These are phyloP conservation scores for Podospora sp. DNA, from an alignment of 495 filamentous ascomycete genomes.

Conservation along the genomic window DNA sequence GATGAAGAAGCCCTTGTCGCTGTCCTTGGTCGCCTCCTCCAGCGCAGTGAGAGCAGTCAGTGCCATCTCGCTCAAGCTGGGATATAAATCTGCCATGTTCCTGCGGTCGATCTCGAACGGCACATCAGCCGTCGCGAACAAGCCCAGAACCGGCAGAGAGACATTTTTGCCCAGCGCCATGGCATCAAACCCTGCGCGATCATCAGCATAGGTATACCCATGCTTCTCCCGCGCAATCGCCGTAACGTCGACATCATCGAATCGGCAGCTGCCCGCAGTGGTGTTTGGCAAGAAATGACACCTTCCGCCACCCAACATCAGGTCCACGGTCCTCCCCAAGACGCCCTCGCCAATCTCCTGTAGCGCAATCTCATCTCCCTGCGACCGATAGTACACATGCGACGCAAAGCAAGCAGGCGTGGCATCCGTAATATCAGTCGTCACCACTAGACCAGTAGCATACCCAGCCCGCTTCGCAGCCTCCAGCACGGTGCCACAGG, in stretches of 20 bases:
- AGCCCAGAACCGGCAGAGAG: slow-evolving; percentile 80
- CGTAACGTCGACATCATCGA: slow-evolving; percentile 70
- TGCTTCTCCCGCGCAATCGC: slow-evolving; percentile 66
- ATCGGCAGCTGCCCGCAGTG: slow-evolving; percentile 74
- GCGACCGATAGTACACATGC: slow-evolving; percentile 75
- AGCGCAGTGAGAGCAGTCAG: slow-evolving; percentile 76
- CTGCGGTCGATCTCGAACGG: slow-evolving; percentile 91
- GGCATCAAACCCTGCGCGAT: slow-evolving; percentile 75
- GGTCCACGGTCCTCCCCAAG: slow-evolving; percentile 81
- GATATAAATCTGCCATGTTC: slow-evolving; percentile 75
- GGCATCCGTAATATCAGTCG: slow-evolving; percentile 92
- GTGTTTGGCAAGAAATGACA: slow-evolving; percentile 90
- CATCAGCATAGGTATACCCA: slow-evolving; percentile 77
- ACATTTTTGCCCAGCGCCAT: slow-evolving; percentile 69
- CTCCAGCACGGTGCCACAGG: slow-evolving; percentile 93
- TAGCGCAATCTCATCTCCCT: slow-evolving; percentile 88
- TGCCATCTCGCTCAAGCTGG: slow-evolving; percentile 91
- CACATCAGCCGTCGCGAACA: slow-evolving; percentile 82
- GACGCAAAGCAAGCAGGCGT: slow-evolving; percentile 96
- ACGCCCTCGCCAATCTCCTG: slow-evolving; percentile 84
- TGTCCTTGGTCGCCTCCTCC: slow-evolving; percentile 78
- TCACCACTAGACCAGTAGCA: slow-evolving; percentile 91
- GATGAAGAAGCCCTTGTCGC: slow-evolving; percentile 92
- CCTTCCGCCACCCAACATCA: slow-evolving; percentile 89
- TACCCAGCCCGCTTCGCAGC: slow-evolving; percentile 91